Evolutionary conservation across 2,329 filamentous ascomycete species (phyloP).

Genomic region (Claviceps maximensis): DNA sequence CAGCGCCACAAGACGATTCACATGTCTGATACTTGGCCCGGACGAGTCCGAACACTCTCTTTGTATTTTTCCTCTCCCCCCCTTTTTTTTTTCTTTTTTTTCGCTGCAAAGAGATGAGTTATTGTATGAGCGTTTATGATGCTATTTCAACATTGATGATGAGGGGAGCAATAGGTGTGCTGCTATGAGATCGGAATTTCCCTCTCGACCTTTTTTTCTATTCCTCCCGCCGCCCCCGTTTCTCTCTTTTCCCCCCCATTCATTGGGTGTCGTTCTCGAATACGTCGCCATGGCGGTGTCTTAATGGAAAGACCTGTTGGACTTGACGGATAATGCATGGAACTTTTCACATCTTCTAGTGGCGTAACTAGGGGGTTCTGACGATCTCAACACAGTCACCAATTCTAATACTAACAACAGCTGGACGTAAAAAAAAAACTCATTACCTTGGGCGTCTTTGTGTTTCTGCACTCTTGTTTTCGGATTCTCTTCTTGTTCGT

Average conservation of each 20-base stretch:
- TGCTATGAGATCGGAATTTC: background rate
- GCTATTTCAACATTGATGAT: slow-evolving; percentile 4
- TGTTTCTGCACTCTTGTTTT: background rate
- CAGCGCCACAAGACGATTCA: slow-evolving; percentile 8
- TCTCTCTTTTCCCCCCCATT: background rate
- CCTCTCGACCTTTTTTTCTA: background rate
- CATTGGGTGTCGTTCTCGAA: background rate
- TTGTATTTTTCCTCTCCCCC: slow-evolving; percentile 7
- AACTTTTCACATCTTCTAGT: background rate
- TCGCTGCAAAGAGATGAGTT: slow-evolving; percentile 8
- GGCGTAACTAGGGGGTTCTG: background rate
- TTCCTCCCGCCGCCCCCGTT: no score
- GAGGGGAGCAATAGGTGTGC: background rate
- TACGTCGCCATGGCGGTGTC: background rate
- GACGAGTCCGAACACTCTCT: slow-evolving; percentile 9
- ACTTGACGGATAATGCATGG: background rate
- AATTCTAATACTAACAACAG: background rate
- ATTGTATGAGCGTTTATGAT: slow-evolving; percentile 16
- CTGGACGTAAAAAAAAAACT: background rate
- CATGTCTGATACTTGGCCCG: slow-evolving; percentile 12
- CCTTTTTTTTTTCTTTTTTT: no score
- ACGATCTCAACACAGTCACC: background rate
- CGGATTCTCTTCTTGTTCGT: background rate
- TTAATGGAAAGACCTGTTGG: background rate
- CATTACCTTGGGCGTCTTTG: slow-evolving; percentile 1